Evolutionary conservation across 306 rosid genomes (phyloP), one percentile per base, ranked within the genome.

Genomic region (Sechiopsis laciniata): DNA sequence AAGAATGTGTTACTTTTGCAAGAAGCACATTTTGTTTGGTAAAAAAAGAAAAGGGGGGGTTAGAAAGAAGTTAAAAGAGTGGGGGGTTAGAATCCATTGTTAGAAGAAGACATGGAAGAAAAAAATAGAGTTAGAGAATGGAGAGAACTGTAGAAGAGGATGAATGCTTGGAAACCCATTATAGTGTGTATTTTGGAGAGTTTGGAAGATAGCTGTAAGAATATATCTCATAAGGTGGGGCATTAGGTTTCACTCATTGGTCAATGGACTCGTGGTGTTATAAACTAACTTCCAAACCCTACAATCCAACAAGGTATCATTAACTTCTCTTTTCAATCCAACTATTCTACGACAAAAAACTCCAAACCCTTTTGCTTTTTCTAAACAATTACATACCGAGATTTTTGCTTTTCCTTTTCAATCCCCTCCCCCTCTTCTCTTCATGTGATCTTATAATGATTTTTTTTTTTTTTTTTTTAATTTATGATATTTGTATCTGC

Each of bases 201-300:
- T 69, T 69, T 70, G 74, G 74, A 70, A 70, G 60, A 22, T 70
- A 70, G 74, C 74, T 51, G 48, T 70, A 48, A 70, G 56, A 70
- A 70, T 70, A 70, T 70, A 70, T 70, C 60, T 50, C 2, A 66
- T 69, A 26, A 52, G 22, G n/a, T n/a, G n/a, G n/a, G n/a, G 37
- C 58, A 2, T 20, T 69, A 21, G 54, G 37, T 40, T 69, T 50
- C 74, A 48, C 37, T 50, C 59, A 50, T 46, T 70, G 59, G 59
- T 70, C 74, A 70, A 70, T 70, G 57, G 73, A 69, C 74, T 70
- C 74, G 59, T 50, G 74, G 74, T 70, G 60, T 70, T 70, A 50
- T 19, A 24, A 70, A 51, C 58, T 24, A 52, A 13, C 60, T 21
- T 70, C 74, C 74, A 70, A 70, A 22, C 56, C 56, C 45, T 48